phyloP scores from a whole-genome alignment of 75 land plant genomes.

The Cunninghamia lanceolata region DNA sequence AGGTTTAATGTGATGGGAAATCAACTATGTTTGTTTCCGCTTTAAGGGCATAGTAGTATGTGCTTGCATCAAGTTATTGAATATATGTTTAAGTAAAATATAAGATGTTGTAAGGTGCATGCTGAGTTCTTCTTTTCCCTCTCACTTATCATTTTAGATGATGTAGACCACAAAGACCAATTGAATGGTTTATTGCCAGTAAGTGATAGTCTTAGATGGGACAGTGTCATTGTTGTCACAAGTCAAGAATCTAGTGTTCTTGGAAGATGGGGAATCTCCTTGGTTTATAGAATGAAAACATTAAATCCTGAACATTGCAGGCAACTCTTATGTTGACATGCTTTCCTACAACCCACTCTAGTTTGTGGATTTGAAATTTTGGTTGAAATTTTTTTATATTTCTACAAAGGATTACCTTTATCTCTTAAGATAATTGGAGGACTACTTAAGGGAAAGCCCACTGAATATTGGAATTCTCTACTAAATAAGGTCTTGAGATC shows the following conservation, averaged over 20 bases:
- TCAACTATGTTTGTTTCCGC: too few relatives aligned
- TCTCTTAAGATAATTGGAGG: neutral
- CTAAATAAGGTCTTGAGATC: neutral
- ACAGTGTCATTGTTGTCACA: neutral
- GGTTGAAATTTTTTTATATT: neutral
- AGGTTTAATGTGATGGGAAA: too few relatives aligned
- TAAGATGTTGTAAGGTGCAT: too few relatives aligned
- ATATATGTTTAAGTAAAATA: too few relatives aligned
- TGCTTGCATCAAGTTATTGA: too few relatives aligned
- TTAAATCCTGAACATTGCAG: neutral
- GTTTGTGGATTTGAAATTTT: neutral
- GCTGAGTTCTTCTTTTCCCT: too few relatives aligned
- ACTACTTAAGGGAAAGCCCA: neutral
- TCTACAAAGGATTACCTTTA: neutral
- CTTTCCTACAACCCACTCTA: neutral
- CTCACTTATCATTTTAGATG: neutral
- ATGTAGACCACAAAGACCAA: neutral
- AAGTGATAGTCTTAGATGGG: neutral
- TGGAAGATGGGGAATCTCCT: neutral
- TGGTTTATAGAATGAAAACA: neutral
- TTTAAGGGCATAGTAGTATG: too few relatives aligned
- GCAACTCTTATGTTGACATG: neutral
- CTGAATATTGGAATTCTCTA: neutral
- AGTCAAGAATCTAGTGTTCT: neutral
- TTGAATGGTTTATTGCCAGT: neutral